Percentiles rank a stretch among this genome's conserved stretches.
Evolutionary conservation across 2,329 filamentous ascomycete genomes (phyloP).

Genomic region (Penicillium sp.): DNA sequence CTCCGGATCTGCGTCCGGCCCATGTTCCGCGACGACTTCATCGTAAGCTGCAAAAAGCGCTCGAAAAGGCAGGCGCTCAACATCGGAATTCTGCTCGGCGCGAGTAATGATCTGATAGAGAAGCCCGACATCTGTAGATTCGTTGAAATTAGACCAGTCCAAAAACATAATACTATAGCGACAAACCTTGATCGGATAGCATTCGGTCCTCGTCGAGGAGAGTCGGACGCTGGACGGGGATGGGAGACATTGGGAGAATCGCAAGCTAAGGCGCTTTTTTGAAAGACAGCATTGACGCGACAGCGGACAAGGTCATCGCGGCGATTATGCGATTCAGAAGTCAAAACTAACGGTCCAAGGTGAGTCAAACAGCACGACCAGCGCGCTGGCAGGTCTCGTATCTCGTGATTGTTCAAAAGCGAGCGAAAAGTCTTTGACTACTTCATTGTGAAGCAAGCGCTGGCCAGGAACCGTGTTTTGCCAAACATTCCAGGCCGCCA

Average conservation of each 20-base stretch:
- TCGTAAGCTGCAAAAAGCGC: constrained; percentile 82
- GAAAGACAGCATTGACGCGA: constrained; percentile 40
- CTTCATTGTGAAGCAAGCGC: background rate
- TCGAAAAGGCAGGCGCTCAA: constrained; percentile 65
- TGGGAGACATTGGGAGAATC: constrained; percentile 49
- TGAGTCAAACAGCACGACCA: background rate
- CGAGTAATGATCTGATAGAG: constrained; percentile 71
- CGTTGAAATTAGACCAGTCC: background rate
- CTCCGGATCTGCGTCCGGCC: constrained; percentile 66
- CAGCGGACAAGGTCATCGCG: constrained; percentile 37
- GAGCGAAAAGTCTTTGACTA: background rate
- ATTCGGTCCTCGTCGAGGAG: constrained; percentile 38
- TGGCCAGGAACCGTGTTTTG: constrained; percentile 18
- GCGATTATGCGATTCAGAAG: constrained; percentile 16
- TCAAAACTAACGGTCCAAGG: constrained; percentile 10
- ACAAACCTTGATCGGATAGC: constrained; percentile 60
- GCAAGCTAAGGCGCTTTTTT: constrained; percentile 44
- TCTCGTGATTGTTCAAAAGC: background rate
- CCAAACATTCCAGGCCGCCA: constrained; percentile 4
- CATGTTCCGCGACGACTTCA: constrained; percentile 65
- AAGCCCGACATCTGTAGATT: constrained; percentile 67
- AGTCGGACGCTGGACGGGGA: constrained; percentile 38
- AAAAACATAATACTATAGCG: background rate
- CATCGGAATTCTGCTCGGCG: constrained; percentile 64
- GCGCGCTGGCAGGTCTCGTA: background rate